These are phyloP conservation scores for Ceratobasidium sp. DNA, from an alignment of 1,284 basidiomycete species.

Conservation along the genomic window DNA sequence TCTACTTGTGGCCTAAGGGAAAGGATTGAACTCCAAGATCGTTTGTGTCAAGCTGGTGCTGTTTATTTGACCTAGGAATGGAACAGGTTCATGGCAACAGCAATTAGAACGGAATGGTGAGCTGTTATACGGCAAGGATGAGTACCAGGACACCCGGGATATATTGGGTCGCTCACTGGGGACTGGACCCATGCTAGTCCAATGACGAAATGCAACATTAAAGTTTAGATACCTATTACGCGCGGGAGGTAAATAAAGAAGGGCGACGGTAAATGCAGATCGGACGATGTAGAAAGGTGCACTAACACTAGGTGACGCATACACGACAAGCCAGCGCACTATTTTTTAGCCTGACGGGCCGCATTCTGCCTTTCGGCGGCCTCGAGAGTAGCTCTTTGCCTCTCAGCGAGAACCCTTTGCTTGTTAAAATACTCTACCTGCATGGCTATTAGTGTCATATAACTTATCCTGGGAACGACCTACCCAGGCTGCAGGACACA, in stretches of 20 bases:
- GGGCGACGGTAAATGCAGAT: no score
- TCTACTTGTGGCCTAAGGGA: neutral
- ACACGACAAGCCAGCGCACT: neutral
- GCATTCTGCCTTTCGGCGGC: slow-evolving; percentile 37
- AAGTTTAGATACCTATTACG: neutral
- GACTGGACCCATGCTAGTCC: no score
- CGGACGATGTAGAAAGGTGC: neutral
- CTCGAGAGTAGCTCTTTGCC: slow-evolving; percentile 59
- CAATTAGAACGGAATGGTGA: neutral
- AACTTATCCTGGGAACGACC: slow-evolving; percentile 48
- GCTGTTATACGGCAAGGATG: no score
- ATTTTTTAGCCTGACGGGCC: slow-evolving; percentile 10
- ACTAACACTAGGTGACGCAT: neutral
- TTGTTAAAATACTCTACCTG: slow-evolving; percentile 86
- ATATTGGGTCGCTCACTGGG: no score
- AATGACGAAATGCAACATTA: neutral
- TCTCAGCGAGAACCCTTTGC: slow-evolving; percentile 71
- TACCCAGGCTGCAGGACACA: slow-evolving; percentile 84
- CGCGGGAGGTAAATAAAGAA: no score
- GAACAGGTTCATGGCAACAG: neutral
- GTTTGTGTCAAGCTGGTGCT: neutral
- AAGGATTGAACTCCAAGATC: neutral
- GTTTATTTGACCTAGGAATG: neutral
- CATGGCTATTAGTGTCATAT: slow-evolving; percentile 7
- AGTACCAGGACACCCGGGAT: no score